These are phyloP conservation scores for Tylopilus cervinicoccineus DNA, from an alignment of 768 basidiomycete genomes.

Conservation along the genomic window DNA sequence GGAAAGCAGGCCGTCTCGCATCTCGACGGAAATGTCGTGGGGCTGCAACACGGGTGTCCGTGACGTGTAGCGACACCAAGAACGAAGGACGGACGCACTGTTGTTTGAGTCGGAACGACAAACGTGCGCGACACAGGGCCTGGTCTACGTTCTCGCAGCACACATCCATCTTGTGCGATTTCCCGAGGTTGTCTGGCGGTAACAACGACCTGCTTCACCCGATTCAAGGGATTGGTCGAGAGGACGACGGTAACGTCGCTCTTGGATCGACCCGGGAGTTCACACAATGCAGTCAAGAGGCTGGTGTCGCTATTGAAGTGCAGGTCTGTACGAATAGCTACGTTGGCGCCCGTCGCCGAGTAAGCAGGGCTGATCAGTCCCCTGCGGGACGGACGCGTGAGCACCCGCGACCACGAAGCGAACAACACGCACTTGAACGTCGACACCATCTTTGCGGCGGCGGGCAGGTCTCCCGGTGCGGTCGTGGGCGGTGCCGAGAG, in stretches of 20 bases:
- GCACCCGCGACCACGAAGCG: background rate
- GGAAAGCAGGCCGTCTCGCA: constrained; percentile 60
- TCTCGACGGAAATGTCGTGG: constrained; percentile 49
- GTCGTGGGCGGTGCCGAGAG: constrained; percentile 1
- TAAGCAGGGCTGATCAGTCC: constrained; percentile 28
- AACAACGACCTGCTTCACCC: constrained; percentile 58
- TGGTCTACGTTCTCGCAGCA: constrained; percentile 53
- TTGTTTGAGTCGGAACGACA: constrained; percentile 51
- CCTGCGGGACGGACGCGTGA: constrained; percentile 12
- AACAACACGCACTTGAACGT: constrained; percentile 22
- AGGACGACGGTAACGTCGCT: constrained; percentile 56
- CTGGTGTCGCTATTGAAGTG: constrained; percentile 50
- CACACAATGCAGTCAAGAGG: constrained; percentile 56
- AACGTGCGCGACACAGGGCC: constrained; percentile 48
- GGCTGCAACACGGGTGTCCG: constrained; percentile 33
- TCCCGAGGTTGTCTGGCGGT: constrained; percentile 41
- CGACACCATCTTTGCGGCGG: constrained; percentile 7
- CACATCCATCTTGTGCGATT: constrained; percentile 40
- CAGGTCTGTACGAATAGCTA: constrained; percentile 57
- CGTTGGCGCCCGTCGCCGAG: constrained; percentile 19
- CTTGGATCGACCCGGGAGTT: constrained; percentile 64
- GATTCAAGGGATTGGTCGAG: constrained; percentile 56
- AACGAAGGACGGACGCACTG: constrained; percentile 39
- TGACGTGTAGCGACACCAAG: constrained; percentile 1
- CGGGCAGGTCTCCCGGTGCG: constrained; percentile 1